These are phyloP conservation scores for Rosa chinensis DNA, from an alignment of 306 rosid genomes.

Conservation along the genomic window DNA sequence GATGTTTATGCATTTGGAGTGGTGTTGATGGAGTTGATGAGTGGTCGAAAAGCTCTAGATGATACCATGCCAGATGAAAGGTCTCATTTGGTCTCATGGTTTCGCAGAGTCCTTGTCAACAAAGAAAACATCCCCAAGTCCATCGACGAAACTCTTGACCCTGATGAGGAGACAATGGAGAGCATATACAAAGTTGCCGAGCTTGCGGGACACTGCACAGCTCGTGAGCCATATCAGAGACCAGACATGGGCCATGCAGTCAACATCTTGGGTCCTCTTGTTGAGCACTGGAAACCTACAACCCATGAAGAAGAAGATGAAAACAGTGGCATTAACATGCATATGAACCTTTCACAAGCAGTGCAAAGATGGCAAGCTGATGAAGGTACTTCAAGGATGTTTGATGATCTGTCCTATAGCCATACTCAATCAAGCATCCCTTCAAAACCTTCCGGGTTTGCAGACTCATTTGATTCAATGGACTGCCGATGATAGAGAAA, in stretches of 20 bases:
- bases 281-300: conserved; percentile 79
- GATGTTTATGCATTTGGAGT: conserved; percentile 92
- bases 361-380: conserved; percentile 88
- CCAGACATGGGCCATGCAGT: conserved; percentile 95
- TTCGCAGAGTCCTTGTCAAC: conserved; percentile 68
- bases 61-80: conserved; percentile 74
- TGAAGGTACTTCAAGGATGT: conserved; percentile 82
- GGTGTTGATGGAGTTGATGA: conserved; percentile 79
- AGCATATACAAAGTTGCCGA: conserved; percentile 84
- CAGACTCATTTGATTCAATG: conserved; percentile 65
- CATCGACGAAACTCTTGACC: conserved; percentile 67
- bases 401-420: conserved; percentile 54
- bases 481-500: conserved; percentile 62
- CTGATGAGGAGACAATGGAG: conserved; percentile 85
- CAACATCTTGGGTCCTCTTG: conserved; percentile 72
- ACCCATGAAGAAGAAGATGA: conserved; percentile 70
- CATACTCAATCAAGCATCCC: conserved; percentile 85
- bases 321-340: conserved; percentile 59
- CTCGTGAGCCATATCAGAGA: conserved; percentile 87
- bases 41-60: conserved; percentile 79
- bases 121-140: conserved; percentile 88
- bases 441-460: conserved; percentile 75
- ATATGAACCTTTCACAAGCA: conserved; percentile 84
- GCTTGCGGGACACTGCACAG: conserved; percentile 85
- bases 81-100: conserved; percentile 88